Evolutionary conservation across 202 grass and related monocot species (phyloP).

Genomic region (Musa balbisiana): DNA sequence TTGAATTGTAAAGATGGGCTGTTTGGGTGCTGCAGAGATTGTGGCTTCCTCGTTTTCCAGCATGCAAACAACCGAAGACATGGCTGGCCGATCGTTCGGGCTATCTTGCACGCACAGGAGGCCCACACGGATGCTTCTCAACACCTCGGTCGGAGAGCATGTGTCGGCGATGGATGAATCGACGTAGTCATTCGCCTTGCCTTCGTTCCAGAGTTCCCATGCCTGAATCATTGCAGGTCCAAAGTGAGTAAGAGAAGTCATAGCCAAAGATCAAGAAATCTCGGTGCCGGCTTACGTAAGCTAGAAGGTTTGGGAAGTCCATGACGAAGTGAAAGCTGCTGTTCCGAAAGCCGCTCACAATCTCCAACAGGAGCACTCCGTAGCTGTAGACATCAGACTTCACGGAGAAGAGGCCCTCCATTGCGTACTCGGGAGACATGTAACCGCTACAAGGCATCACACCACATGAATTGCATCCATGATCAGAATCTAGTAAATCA

Average conservation of each 20-base stretch:
- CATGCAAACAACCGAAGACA: neutral
- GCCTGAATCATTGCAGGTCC: neutral
- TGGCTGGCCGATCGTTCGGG: neutral
- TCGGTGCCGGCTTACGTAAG: neutral
- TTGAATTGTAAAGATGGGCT: neutral
- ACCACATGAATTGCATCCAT: neutral
- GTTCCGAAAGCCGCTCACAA: slow-evolving; percentile 5
- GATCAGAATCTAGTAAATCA: neutral
- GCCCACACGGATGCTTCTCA: neutral
- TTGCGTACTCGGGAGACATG: slow-evolving; percentile 18
- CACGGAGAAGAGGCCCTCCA: slow-evolving; percentile 6
- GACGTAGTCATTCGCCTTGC: neutral
- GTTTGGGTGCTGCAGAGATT: neutral
- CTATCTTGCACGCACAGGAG: neutral
- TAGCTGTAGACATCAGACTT: slow-evolving; percentile 23
- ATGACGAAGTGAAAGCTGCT: neutral
- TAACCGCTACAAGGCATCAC: neutral
- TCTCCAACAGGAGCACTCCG: slow-evolving; percentile 14
- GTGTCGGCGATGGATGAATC: neutral
- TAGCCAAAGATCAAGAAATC: neutral
- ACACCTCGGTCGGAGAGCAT: neutral
- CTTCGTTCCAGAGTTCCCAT: slow-evolving; percentile 2
- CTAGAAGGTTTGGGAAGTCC: neutral
- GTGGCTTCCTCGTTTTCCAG: neutral
- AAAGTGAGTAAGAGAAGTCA: no score